These are phyloP conservation scores for Geum urbanum DNA, from an alignment of 306 rosid species.

Conservation along the genomic window DNA sequence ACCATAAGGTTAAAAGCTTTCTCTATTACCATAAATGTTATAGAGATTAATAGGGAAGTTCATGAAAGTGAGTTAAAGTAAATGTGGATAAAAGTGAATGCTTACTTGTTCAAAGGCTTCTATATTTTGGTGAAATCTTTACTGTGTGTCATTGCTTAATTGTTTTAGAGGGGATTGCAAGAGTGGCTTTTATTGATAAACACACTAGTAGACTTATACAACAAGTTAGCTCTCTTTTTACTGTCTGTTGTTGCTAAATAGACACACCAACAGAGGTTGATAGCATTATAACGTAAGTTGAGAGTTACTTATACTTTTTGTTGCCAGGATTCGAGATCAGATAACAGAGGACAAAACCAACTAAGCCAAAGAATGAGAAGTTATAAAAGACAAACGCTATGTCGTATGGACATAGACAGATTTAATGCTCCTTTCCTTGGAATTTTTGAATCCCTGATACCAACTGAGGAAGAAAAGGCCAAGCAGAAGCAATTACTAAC, in stretches of 20 bases:
- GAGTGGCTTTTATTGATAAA: too few species aligned
- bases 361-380: slow-evolving; percentile 68
- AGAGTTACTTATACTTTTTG: slow-evolving; percentile 29
- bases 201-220: too few species aligned
- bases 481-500: slow-evolving; percentile 67
- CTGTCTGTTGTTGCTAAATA: neutral
- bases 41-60: neutral
- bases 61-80: neutral
- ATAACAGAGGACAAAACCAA: slow-evolving; percentile 60
- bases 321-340: slow-evolving; percentile 73
- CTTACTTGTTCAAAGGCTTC: neutral
- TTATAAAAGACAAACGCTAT: slow-evolving; percentile 45
- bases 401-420: slow-evolving; percentile 71
- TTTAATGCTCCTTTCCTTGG: slow-evolving; percentile 56
- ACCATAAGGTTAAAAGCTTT: slow-evolving; percentile 46
- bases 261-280: neutral
- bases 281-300: neutral
- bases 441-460: slow-evolving; percentile 64
- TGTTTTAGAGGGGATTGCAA: neutral
- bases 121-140: neutral
- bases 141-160: neutral
- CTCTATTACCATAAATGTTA: neutral
- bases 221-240: too few species aligned
- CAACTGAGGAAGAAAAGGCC: slow-evolving; percentile 81
- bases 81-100: neutral